Percentiles rank a stretch among this genome's conserved stretches.
These are phyloP conservation scores for Arthrobotrys megalospora DNA, from an alignment of 2,329 filamentous ascomycete species.

Conservation along the genomic window DNA sequence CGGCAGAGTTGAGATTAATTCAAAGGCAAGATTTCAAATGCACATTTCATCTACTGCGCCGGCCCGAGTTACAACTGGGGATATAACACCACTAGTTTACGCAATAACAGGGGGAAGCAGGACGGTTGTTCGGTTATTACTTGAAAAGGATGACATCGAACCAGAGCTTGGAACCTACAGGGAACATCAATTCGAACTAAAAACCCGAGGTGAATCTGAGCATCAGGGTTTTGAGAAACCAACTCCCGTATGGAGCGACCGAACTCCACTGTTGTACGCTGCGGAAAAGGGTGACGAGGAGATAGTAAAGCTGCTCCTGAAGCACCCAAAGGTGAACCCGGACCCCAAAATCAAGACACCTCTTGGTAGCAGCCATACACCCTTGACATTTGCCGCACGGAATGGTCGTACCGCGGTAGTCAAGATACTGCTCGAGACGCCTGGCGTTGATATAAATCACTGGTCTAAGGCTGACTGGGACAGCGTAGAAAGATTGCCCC, in stretches of 20 bases:
- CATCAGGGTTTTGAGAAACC: not conserved
- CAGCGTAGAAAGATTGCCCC: too few species aligned
- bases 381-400: not conserved
- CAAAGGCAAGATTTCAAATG: too few species aligned
- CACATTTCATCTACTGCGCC: too few species aligned
- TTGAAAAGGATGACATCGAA: not conserved
- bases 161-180: too few species aligned
- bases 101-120: not conserved
- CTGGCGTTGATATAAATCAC: not conserved
- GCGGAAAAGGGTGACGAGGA: not conserved
- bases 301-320: conserved; percentile 3
- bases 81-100: not conserved
- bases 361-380: not conserved
- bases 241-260: too few species aligned
- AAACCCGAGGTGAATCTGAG: not conserved
- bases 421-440: not conserved
- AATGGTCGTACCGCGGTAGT: not conserved
- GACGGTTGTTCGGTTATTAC: not conserved
- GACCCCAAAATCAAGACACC: too few species aligned
- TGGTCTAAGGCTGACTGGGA: too few species aligned
- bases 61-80: too few species aligned
- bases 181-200: too few species aligned
- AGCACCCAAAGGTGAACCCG: not conserved
- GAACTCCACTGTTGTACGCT: not conserved
- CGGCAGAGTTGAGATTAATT: too few species aligned